phyloP scores from a whole-genome alignment of 2,329 filamentous ascomycete genomes.

The Exophiala sp. region DNA sequence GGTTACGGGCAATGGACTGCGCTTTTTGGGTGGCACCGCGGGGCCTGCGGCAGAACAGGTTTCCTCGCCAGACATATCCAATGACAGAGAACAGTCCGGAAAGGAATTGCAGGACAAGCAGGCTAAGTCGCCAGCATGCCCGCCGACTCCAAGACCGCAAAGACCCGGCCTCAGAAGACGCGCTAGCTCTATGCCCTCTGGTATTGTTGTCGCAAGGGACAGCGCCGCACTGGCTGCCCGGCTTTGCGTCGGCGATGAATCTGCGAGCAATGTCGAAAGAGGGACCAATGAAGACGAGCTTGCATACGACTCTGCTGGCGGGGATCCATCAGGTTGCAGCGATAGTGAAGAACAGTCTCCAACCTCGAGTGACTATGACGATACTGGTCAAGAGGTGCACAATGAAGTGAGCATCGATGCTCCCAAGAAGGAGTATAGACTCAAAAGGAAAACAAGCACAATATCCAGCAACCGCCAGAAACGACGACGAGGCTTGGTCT shows the following conservation, averaged over 20 bases:
- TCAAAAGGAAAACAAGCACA: conserved; percentile 11
- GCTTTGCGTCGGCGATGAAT: too few species aligned
- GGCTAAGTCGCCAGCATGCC: neutral
- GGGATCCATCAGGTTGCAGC: too few species aligned
- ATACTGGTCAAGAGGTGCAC: neutral
- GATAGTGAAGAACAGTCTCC: too few species aligned
- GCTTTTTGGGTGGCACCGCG: too few species aligned
- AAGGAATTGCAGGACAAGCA: neutral
- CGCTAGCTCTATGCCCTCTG: neutral
- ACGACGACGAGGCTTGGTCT: conserved; percentile 11
- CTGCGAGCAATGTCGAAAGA: too few species aligned
- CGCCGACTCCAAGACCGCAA: neutral
- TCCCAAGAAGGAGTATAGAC: neutral
- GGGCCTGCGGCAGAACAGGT: too few species aligned
- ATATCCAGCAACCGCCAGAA: neutral
- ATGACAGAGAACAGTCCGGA: too few species aligned
- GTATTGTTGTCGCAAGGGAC: too few species aligned
- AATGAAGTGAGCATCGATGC: neutral
- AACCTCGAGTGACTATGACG: neutral
- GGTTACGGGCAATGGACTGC: neutral
- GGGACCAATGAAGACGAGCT: too few species aligned
- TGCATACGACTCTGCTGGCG: too few species aligned
- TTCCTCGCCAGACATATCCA: too few species aligned
- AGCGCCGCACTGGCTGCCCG: too few species aligned
- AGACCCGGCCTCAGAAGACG: neutral